These are phyloP conservation scores for Trichosporon sp. DNA, from an alignment of 1,284 basidiomycete genomes.

Conservation along the genomic window DNA sequence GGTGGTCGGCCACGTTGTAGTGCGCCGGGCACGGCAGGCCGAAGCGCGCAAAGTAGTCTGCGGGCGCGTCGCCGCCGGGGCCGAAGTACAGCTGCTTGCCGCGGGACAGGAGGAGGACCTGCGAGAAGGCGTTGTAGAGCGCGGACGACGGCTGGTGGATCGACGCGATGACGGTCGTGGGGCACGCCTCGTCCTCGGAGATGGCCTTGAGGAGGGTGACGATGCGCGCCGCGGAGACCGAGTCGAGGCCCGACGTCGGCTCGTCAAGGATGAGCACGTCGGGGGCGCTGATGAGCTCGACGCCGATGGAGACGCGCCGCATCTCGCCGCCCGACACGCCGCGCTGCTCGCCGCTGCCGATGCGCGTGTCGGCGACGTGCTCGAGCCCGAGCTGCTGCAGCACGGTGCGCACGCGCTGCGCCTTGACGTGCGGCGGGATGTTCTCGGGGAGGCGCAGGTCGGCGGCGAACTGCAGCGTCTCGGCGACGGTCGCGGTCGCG, in stretches of 20 bases:
- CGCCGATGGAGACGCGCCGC: conserved; percentile 67
- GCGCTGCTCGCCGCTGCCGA: conserved; percentile 62
- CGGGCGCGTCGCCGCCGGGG: conserved; percentile 62
- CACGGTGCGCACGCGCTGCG: conserved; percentile 60
- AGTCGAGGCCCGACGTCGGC: conserved; percentile 69
- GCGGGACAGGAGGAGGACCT: conserved; percentile 68
- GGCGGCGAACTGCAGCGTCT: conserved; percentile 78
- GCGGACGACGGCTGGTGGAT: conserved; percentile 82
- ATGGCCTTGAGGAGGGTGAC: conserved; percentile 69
- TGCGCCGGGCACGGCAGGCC: conserved; percentile 59
- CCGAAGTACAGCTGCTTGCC: conserved; percentile 79
- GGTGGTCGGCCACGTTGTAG: conserved; percentile 84
- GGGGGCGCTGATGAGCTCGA: conserved; percentile 61
- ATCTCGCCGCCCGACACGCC: conserved; percentile 68
- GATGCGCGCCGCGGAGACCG: conserved; percentile 75
- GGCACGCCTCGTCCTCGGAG: conserved; percentile 62
- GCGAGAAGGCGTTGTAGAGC: conserved; percentile 77
- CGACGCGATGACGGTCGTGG: conserved; percentile 74
- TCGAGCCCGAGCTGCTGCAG: conserved; percentile 71
- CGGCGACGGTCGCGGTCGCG: conserved; percentile 70
- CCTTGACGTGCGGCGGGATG: conserved; percentile 61
- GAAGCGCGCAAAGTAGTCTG: conserved; percentile 59
- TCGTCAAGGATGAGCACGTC: conserved; percentile 63
- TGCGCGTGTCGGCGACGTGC: conserved; percentile 64
- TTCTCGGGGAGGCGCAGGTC: conserved; percentile 74